Percentiles rank a stretch among this genome's conserved stretches.
phyloP scores from a whole-genome alignment of 164 flowering plant species.

The Tetracentron sinense region DNA sequence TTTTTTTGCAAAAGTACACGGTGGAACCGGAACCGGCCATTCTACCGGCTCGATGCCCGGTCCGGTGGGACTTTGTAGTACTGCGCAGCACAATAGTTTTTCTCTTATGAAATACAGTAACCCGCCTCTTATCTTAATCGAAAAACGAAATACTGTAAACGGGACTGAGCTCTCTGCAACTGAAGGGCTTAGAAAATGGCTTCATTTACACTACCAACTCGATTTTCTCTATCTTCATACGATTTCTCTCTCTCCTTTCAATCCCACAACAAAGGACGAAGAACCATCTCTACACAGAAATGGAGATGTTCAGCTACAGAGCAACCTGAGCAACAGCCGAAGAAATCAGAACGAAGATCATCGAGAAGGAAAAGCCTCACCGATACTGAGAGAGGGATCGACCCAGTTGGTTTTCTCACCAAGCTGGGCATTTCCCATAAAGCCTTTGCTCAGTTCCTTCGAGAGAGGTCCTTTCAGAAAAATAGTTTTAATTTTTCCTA shows the following conservation, averaged over 20 bases:
- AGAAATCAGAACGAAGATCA: constrained; percentile 12
- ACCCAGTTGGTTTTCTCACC: constrained; percentile 83
- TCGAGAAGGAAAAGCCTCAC: constrained; percentile 17
- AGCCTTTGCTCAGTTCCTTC: constrained; percentile 69
- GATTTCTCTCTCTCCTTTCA: constrained; percentile 5
- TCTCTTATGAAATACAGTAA: no score
- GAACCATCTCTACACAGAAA: constrained; percentile 25
- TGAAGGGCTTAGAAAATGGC: neutral
- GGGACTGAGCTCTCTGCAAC: neutral
- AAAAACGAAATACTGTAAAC: no score
- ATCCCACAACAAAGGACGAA: constrained; percentile 8
- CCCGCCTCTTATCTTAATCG: no score
- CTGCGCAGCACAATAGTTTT: no score
- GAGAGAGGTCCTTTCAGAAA: constrained; percentile 54
- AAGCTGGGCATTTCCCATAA: constrained; percentile 67
- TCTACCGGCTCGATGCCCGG: no score
- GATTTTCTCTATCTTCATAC: constrained; percentile 14
- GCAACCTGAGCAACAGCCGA: constrained; percentile 22
- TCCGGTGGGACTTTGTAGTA: no score
- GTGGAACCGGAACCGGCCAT: no score
- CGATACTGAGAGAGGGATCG: constrained; percentile 38
- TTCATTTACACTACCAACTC: constrained; percentile 17
- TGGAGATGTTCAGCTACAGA: constrained; percentile 47
- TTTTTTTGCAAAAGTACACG: no score
- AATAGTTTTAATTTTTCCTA: neutral